Conservation (phyloP, 352 stramenopile genomes). For the Albugo laibachii region DNA sequence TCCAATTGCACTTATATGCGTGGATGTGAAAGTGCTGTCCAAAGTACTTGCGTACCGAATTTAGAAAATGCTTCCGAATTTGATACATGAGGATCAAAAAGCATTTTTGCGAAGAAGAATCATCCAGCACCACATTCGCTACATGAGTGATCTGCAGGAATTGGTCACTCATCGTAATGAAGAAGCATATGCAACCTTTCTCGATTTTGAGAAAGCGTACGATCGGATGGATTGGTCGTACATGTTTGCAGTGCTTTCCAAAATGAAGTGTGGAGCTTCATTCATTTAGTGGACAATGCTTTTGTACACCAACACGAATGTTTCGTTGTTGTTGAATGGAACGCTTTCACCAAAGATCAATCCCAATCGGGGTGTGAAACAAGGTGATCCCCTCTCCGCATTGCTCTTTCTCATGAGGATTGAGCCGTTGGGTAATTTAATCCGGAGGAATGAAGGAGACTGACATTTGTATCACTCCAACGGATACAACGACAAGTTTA, state of each 20-base stretch:
- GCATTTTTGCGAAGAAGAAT: not conserved
- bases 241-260: constrained; percentile 6
- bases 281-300: constrained; percentile 9
- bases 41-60: constrained; percentile 4
- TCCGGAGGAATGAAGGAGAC: not conserved
- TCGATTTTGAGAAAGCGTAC: not conserved
- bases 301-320: not conserved
- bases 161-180: not conserved
- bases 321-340: constrained; percentile 6
- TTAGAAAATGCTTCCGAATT: not conserved
- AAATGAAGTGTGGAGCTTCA: constrained; percentile 2
- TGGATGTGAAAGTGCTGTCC: constrained; percentile 10
- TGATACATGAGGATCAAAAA: constrained; percentile 8
- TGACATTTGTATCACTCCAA: not conserved
- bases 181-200: not conserved
- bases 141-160: constrained; percentile 9
- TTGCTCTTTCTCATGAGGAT: constrained; percentile 5
- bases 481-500: not conserved
- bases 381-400: constrained; percentile 7
- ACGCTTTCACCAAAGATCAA: constrained; percentile 4
- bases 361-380: constrained; percentile 6
- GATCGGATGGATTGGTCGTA: constrained; percentile 8
- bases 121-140: constrained; percentile 7
- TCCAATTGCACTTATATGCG: constrained; percentile 7
- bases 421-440: constrained; percentile 3